Percentiles rank a stretch among this genome's conserved stretches.
phyloP scores from a whole-genome alignment of 345 rosid species.

The Mangifera indica region DNA sequence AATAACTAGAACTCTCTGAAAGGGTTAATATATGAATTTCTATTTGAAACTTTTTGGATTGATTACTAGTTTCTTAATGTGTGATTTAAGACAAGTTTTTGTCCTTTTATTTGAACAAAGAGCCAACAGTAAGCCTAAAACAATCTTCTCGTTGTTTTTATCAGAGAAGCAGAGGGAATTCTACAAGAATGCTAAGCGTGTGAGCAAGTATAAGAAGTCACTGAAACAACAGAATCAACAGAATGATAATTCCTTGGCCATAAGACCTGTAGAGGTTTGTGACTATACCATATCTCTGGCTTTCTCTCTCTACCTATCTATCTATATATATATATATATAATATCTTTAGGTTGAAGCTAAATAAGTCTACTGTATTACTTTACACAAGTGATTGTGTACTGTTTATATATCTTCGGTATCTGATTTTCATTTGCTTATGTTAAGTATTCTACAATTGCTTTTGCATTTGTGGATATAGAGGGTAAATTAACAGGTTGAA shows the following conservation, averaged over 20 bases:
- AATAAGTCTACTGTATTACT: not conserved
- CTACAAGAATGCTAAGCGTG: slow-evolving; percentile 76
- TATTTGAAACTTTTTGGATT: not conserved
- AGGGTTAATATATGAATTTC: not conserved
- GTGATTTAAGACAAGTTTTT: not conserved
- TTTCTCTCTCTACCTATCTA: too few relatives aligned
- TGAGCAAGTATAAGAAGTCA: slow-evolving; percentile 64
- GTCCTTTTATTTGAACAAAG: not conserved
- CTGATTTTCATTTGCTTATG: not conserved
- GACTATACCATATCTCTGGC: too few relatives aligned
- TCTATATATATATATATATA: too few relatives aligned
- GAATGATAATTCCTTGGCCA: slow-evolving; percentile 19
- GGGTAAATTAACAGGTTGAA: not conserved
- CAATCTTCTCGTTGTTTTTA: slow-evolving; percentile 13
- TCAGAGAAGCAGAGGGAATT: slow-evolving; percentile 75
- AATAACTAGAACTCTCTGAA: not conserved
- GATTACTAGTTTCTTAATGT: not conserved
- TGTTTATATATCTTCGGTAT: not conserved
- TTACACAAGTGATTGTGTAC: not conserved
- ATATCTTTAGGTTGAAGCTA: not conserved
- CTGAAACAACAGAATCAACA: slow-evolving; percentile 43
- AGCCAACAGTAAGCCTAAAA: not conserved
- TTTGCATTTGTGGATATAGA: slow-evolving; percentile 10
- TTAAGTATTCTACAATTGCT: not conserved
- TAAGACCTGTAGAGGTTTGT: slow-evolving; percentile 34